Evolutionary conservation across 768 basidiomycete species (phyloP).

Genomic region (Gymnopilus junonius): DNA sequence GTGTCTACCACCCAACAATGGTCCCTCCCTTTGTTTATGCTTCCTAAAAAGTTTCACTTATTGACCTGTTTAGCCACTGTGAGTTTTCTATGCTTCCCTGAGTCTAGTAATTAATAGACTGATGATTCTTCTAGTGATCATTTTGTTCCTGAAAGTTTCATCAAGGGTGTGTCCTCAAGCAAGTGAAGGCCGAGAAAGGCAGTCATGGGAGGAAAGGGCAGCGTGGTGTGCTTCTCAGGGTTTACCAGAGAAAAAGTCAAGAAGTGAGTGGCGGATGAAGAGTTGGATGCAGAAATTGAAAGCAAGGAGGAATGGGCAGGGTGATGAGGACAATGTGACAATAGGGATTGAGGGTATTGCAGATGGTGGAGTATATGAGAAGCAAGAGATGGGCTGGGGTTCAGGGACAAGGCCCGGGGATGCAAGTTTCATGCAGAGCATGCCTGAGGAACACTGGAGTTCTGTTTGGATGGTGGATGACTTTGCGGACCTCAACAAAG

Average conservation of each 20-base stretch:
- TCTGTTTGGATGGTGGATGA: conserved; percentile 16
- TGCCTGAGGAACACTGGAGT: neutral
- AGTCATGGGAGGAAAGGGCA: neutral
- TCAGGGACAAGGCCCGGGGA: neutral
- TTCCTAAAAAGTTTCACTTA: too few species aligned
- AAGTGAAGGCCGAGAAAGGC: neutral
- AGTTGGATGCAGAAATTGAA: neutral
- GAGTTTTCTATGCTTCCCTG: too few species aligned
- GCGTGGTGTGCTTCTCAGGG: neutral
- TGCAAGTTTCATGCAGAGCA: too few species aligned
- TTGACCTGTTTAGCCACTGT: too few species aligned
- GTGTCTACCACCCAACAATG: too few species aligned
- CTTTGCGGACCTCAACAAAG: conserved; percentile 37
- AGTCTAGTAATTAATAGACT: too few species aligned
- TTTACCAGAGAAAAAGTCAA: neutral
- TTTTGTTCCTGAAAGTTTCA: too few species aligned
- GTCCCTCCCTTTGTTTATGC: too few species aligned
- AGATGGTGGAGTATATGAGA: neutral
- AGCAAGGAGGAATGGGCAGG: neutral
- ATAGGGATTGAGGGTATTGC: neutral
- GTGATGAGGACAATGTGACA: too few species aligned
- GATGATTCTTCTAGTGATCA: too few species aligned
- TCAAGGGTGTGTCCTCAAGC: neutral
- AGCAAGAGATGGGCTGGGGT: neutral
- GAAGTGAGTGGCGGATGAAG: neutral